Evolutionary conservation across 139 green algal genomes (phyloP), one percentile per base, ranked within the genome.

Genomic region (Chlamydomonas incerta): DNA sequence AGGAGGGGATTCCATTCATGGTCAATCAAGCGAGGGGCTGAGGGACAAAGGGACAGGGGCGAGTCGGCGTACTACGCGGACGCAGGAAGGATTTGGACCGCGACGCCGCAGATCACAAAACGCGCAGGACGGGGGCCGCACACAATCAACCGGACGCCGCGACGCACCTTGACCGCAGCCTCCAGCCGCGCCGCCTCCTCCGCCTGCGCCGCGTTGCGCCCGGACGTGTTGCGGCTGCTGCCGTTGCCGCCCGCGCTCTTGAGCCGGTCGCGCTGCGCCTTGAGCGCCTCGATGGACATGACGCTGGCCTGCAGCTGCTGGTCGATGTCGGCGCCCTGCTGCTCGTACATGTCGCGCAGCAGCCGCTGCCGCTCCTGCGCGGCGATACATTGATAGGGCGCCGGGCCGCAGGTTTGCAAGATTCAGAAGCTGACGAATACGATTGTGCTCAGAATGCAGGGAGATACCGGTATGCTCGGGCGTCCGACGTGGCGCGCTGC

Each of bases 331-430:
- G 23, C 31, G 67, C 67, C 80, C 67, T 85, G 80, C 67, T 85
- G 80, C 80, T 85, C 80, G 80, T 85, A 85, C 80, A 85, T 55
- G 66, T 85, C 67, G 17, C 50, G 47, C 28, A 85, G 80, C 80
- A 85, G 68, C 47, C 80, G 80, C n/a, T 74, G 77, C 47, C 77
- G 60, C 63, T 83, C 77, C 77, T 83, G 63, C 13, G 65, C n/a
- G 28, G 62, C 11, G 24, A 23, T 18, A 52, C 8, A 31, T 3
- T 34, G 21, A 8, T 6, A 18, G 47, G n/a, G n/a, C n/a, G n/a
- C n/a, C n/a, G n/a, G n/a, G n/a, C n/a, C n/a, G n/a, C n/a, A n/a
- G n/a, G n/a, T n/a, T n/a, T n/a, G n/a, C n/a, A n/a, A n/a, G n/a
- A n/a, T n/a, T n/a, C n/a, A n/a, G n/a, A n/a, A n/a, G n/a, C n/a